These are phyloP conservation scores for Phialophora chinensis DNA, from an alignment of 2,329 filamentous ascomycete genomes.

Conservation along the genomic window DNA sequence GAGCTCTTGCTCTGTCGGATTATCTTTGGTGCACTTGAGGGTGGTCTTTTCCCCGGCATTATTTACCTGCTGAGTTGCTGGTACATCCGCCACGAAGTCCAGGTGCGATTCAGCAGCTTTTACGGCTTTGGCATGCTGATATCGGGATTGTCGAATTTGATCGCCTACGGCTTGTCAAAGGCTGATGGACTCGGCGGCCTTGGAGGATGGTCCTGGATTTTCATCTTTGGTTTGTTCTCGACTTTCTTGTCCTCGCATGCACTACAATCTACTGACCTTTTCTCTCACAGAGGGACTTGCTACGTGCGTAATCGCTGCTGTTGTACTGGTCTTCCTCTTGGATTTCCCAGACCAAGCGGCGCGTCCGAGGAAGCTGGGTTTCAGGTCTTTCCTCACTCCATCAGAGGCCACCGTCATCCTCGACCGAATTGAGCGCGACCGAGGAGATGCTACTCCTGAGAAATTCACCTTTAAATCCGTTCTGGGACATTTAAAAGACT, in stretches of 20 bases:
- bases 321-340: too few species aligned
- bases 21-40: constrained; percentile 43
- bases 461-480: background rate
- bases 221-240: too few species aligned
- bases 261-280: too few species aligned
- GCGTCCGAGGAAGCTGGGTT: too few species aligned
- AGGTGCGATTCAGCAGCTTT: constrained; percentile 39
- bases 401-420: background rate
- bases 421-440: constrained; percentile 3
- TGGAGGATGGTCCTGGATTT: constrained; percentile 1
- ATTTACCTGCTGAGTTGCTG: constrained; percentile 54
- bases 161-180: constrained; percentile 47
- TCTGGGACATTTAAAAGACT: background rate
- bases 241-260: too few species aligned
- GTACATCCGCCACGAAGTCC: constrained; percentile 48
- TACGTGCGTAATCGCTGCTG: too few species aligned
- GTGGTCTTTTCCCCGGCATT: constrained; percentile 48
- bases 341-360: constrained; percentile 5
- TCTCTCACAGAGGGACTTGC: too few species aligned
- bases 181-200: constrained; percentile 40
- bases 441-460: constrained; percentile 2
- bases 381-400: background rate
- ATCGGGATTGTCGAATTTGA: constrained; percentile 44
- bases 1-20: constrained; percentile 36
- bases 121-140: constrained; percentile 37